phyloP scores from a whole-genome alignment of 306 rosid species.

The Abrus pulchellus region DNA sequence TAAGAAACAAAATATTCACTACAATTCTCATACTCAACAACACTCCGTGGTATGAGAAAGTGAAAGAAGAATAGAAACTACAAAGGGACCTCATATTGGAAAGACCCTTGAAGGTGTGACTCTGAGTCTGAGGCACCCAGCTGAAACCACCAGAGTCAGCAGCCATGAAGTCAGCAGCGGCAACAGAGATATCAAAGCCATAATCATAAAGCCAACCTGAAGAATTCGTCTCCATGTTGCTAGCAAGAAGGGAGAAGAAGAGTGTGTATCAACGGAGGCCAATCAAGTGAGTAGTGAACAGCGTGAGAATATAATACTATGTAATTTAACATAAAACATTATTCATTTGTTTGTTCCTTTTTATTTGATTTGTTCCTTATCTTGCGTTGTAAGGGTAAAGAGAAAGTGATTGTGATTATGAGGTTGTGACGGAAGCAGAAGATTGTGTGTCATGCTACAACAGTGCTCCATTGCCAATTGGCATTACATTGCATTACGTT shows the following conservation, averaged over 20 bases:
- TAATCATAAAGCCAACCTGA: slow-evolving; percentile 69
- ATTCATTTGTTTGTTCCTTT: slow-evolving; percentile 28
- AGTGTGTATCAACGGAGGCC: background rate
- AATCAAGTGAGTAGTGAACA: slow-evolving; percentile 18
- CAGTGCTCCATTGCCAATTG: slow-evolving; percentile 48
- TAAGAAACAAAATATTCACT: slow-evolving; percentile 5
- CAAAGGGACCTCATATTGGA: slow-evolving; percentile 59
- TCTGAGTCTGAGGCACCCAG: slow-evolving; percentile 56
- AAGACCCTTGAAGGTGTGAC: slow-evolving; percentile 48
- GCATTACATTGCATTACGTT: slow-evolving; percentile 30
- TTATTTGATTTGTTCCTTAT: slow-evolving; percentile 31
- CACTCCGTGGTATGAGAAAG: slow-evolving; percentile 14
- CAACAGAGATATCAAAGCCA: slow-evolving; percentile 52
- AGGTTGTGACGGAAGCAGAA: slow-evolving; percentile 52
- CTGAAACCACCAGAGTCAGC: slow-evolving; percentile 58
- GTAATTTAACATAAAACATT: background rate
- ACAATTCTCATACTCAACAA: background rate
- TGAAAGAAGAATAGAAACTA: slow-evolving; percentile 24
- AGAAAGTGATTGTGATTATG: slow-evolving; percentile 44
- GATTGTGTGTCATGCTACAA: slow-evolving; percentile 41
- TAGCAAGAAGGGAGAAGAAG: background rate
- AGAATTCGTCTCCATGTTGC: slow-evolving; percentile 60
- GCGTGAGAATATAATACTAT: slow-evolving; percentile 57
- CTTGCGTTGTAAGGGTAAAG: slow-evolving; percentile 27
- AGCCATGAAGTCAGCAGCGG: slow-evolving; percentile 56